A percentile compares a stretch with the other conserved stretches of the same genome.
These are phyloP conservation scores for Phalaenopsis hybrid DNA, from an alignment of 116 monocot genomes.

Conservation along the genomic window DNA sequence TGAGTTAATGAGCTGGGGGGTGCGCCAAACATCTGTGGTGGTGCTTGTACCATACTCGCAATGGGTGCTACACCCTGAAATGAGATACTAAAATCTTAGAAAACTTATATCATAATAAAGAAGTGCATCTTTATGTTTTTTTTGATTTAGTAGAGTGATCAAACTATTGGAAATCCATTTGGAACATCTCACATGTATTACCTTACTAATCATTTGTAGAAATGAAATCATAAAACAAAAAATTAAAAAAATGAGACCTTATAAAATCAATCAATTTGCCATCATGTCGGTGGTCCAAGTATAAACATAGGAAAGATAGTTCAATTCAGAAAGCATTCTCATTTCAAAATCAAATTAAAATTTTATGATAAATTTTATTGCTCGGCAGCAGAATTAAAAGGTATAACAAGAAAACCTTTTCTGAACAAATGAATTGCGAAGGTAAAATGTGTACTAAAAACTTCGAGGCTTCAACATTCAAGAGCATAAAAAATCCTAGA, in stretches of 20 bases:
- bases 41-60: slow-evolving; percentile 43
- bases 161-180: not conserved
- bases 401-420: not conserved
- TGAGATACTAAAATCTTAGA: not conserved
- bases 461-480: not conserved
- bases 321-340: not conserved
- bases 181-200: not conserved
- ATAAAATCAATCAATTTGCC: not conserved
- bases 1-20: slow-evolving; percentile 27
- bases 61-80: slow-evolving; percentile 49
- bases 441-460: not conserved
- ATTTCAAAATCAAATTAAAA: slow-evolving; percentile 5
- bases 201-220: not conserved
- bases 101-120: not conserved
- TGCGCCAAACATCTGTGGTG: slow-evolving; percentile 45
- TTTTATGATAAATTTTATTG: not conserved
- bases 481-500: not conserved
- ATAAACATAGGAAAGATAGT: not conserved
- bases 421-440: not conserved
- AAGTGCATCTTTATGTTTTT: not conserved
- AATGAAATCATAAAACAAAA: not conserved
- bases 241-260: not conserved
- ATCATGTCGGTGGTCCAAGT: not conserved
- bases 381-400: no score
- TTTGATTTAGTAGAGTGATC: not conserved